Percentiles rank a stretch among this genome's conserved stretches.
phyloP scores from a whole-genome alignment of 2,329 filamentous ascomycete genomes.

The Ceratocystis huliohia region DNA sequence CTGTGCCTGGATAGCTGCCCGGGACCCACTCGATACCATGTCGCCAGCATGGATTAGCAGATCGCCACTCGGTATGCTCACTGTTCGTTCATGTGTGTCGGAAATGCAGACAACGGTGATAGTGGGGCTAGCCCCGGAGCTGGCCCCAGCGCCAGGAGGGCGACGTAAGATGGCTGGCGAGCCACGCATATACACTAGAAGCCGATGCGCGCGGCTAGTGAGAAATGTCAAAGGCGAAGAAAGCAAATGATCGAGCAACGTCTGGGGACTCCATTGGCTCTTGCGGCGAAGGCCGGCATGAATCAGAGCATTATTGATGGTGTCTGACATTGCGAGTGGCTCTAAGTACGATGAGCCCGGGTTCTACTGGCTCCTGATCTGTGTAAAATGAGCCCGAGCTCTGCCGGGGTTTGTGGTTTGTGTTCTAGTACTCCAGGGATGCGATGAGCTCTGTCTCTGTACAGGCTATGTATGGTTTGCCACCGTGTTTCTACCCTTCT shows the following conservation, averaged over 20 bases:
- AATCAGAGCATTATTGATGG: slow-evolving; percentile 28
- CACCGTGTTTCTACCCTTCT: neutral
- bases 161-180: slow-evolving; percentile 30
- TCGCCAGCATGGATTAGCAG: slow-evolving; percentile 85
- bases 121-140: slow-evolving; percentile 37
- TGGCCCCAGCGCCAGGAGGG: slow-evolving; percentile 26
- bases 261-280: slow-evolving; percentile 37
- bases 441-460: too few species aligned
- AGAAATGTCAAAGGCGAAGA: slow-evolving; percentile 55
- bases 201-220: slow-evolving; percentile 48
- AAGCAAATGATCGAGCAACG: slow-evolving; percentile 50
- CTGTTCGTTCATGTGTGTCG: slow-evolving; percentile 64
- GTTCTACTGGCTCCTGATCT: too few species aligned
- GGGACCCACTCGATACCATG: slow-evolving; percentile 68
- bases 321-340: slow-evolving; percentile 10
- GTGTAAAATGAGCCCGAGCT: too few species aligned
- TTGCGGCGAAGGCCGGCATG: slow-evolving; percentile 37
- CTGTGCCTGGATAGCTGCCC: slow-evolving; percentile 63
- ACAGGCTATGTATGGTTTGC: too few species aligned
- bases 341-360: neutral
- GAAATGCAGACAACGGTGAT: slow-evolving; percentile 79
- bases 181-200: slow-evolving; percentile 56
- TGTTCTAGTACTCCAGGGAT: too few species aligned
- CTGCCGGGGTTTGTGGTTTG: neutral
- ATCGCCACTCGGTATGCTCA: slow-evolving; percentile 59